Base-by-base conservation (phyloP, 371 early-diverging fungal species). In the Apophysomyces trapeziformis region DNA sequence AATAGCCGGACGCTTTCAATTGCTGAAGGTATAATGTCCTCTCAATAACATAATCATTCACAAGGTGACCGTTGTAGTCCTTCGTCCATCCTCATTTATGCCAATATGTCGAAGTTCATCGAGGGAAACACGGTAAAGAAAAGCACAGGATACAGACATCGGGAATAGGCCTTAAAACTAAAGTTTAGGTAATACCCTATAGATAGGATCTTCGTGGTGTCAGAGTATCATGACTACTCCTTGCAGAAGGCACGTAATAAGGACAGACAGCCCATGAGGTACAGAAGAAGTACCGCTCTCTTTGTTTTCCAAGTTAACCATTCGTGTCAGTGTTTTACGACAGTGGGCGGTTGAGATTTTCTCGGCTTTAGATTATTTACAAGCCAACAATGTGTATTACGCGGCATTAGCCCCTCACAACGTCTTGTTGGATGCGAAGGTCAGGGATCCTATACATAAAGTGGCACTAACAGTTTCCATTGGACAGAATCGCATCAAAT, bases 201-300 rank as follows among this genome's bases (percentile, higher is more conserved):
- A 88, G 87, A 87, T 63, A 79, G 88, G 37, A 37, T 88, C 8
- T 87, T 88, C 75, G 79, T 87, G 8, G 83, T 87, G 18, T 79
- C 82, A 18, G 90, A 89, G 56, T 79, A 86, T 60, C 73, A 77
- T 60, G 81, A 82, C 45, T 65, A 72, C 59, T 79, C 79, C 2
- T 38, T 79, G 4, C 75, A 74, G 58, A 74, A 77, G 44, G 63
- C 70, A 7, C 69, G 76, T 44, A 68, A 58, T 7, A 21, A 68
- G 12, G 66, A 61, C n/a, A 45, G 58, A 8, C 65, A 63, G 59
- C 61, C 63, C 26, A 66, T 61, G 1, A 26, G 12, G 35, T 58
- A 35, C 45, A 37, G 14, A 14, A 45, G n/a, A 18, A 38, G 46
- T 16, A n/a, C 5, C 13, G 1, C 13, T 41, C 11, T 41, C 5